Percentiles rank a stretch among this genome's conserved stretches.
Conservation (phyloP, 495 filamentous ascomycete genomes). For the Geopyxis carbonaria region DNA sequence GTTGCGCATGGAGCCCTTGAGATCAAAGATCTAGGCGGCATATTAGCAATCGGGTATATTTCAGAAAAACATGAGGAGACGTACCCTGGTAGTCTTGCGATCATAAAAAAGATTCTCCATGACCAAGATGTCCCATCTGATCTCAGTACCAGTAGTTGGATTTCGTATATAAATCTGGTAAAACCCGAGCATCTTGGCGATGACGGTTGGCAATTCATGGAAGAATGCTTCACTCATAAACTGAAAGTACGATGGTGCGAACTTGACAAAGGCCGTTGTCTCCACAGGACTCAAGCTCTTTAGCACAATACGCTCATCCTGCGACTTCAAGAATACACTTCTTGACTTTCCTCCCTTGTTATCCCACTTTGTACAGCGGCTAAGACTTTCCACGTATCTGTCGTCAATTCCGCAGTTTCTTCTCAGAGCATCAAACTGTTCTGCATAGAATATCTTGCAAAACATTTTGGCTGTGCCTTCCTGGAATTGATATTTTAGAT, state of each 20-base stretch:
- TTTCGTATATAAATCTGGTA: slow-evolving; percentile 97
- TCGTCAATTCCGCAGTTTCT: slow-evolving; percentile 83
- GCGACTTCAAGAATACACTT: slow-evolving; percentile 91
- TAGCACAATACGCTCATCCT: slow-evolving; percentile 84
- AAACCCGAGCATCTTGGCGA: slow-evolving; percentile 98
- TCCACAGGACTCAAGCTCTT: slow-evolving; percentile 76
- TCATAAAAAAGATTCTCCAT: slow-evolving; percentile 99
- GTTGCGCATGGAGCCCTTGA: slow-evolving; percentile 97
- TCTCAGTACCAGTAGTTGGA: slow-evolving; percentile 73
- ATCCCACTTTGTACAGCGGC: slow-evolving; percentile 93
- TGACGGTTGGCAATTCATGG: slow-evolving; percentile 88
- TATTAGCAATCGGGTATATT: neutral
- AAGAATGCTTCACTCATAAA: slow-evolving; percentile 94
- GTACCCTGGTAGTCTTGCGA: slow-evolving; percentile 55
- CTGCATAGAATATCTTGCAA: slow-evolving; percentile 95
- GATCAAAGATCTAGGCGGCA: slow-evolving; percentile 53
- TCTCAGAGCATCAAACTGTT: slow-evolving; percentile 90
- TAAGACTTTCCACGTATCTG: slow-evolving; percentile 86
- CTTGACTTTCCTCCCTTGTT: slow-evolving; percentile 97
- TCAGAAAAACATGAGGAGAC: slow-evolving; percentile 1
- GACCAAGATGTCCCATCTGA: slow-evolving; percentile 82
- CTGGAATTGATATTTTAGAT: slow-evolving; percentile 85
- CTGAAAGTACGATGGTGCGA: slow-evolving; percentile 91
- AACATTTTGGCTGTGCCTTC: slow-evolving; percentile 85
- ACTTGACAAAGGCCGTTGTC: slow-evolving; percentile 81